These are phyloP conservation scores for Cotoneaster glaucophyllus DNA, from an alignment of 306 rosid species.

Conservation along the genomic window DNA sequence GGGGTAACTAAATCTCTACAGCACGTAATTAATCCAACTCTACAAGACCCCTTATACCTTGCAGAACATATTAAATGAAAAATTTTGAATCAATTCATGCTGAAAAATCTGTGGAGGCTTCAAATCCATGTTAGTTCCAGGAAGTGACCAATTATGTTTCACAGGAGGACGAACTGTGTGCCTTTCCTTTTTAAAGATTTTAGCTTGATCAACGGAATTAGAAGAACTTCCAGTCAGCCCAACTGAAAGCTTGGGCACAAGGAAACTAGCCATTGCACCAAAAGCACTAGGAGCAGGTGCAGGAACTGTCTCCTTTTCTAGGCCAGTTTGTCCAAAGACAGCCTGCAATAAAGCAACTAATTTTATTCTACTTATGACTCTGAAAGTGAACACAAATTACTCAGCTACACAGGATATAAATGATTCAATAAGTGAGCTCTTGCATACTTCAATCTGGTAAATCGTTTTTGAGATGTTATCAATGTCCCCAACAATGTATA, in stretches of 20 bases:
- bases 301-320: conserved; percentile 61
- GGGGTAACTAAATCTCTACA: neutral
- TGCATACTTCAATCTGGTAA: conserved; percentile 74
- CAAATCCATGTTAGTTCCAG: conserved; percentile 47
- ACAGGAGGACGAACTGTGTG: conserved; percentile 94
- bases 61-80: conserved; percentile 90
- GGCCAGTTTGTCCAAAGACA: conserved; percentile 75
- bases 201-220: conserved; percentile 61
- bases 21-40: neutral
- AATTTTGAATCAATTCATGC: conserved; percentile 91
- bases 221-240: conserved; percentile 72
- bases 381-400: conserved; percentile 10
- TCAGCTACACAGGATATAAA: conserved; percentile 12
- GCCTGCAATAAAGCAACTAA: conserved; percentile 44
- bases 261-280: conserved; percentile 98
- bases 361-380: conserved; percentile 25
- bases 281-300: conserved; percentile 70
- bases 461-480: conserved; percentile 75
- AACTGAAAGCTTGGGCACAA: conserved; percentile 87
- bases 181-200: conserved; percentile 61
- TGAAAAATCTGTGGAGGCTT: conserved; percentile 90
- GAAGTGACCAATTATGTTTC: conserved; percentile 92
- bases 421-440: conserved; percentile 7
- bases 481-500: conserved; percentile 94
- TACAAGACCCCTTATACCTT: conserved; percentile 49